These are phyloP conservation scores for Candida ovalis DNA, from an alignment of 805 yeast species.

Conservation along the genomic window DNA sequence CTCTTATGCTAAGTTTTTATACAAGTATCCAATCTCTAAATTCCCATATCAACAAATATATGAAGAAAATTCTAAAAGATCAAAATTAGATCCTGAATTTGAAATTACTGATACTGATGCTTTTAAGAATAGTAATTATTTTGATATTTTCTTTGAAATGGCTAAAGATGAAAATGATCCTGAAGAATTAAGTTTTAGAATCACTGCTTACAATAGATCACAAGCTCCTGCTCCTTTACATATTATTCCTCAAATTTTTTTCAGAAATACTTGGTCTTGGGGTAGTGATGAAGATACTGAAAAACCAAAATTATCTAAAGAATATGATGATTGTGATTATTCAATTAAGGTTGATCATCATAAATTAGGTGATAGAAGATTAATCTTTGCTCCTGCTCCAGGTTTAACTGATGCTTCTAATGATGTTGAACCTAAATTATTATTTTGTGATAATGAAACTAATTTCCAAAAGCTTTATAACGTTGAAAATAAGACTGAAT, in stretches of 20 bases:
- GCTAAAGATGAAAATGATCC: slow-evolving; percentile 81
- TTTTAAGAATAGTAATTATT: slow-evolving; percentile 69
- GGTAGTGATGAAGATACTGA: slow-evolving; percentile 48
- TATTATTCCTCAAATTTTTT: slow-evolving; percentile 76
- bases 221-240: slow-evolving; percentile 84
- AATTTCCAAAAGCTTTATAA: slow-evolving; percentile 65
- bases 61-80: slow-evolving; percentile 60
- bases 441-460: slow-evolving; percentile 90
- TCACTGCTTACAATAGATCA: slow-evolving; percentile 85
- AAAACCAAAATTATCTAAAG: slow-evolving; percentile 47
- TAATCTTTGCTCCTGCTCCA: slow-evolving; percentile 81
- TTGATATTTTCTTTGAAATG: slow-evolving; percentile 85
- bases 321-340: slow-evolving; percentile 36
- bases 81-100: slow-evolving; percentile 68
- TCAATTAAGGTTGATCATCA: slow-evolving; percentile 60
- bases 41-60: slow-evolving; percentile 79
- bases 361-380: slow-evolving; percentile 62
- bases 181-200: slow-evolving; percentile 74
- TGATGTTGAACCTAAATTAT: slow-evolving; percentile 70
- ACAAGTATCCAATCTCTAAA: slow-evolving; percentile 86
- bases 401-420: slow-evolving; percentile 54
- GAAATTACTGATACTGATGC: slow-evolving; percentile 81
- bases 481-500: slow-evolving; percentile 54
- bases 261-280: slow-evolving; percentile 95
- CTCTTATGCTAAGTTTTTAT: slow-evolving; percentile 84